Base-by-base conservation (phyloP, 1,284 basidiomycete genomes). In the Crepidotus sp. region DNA sequence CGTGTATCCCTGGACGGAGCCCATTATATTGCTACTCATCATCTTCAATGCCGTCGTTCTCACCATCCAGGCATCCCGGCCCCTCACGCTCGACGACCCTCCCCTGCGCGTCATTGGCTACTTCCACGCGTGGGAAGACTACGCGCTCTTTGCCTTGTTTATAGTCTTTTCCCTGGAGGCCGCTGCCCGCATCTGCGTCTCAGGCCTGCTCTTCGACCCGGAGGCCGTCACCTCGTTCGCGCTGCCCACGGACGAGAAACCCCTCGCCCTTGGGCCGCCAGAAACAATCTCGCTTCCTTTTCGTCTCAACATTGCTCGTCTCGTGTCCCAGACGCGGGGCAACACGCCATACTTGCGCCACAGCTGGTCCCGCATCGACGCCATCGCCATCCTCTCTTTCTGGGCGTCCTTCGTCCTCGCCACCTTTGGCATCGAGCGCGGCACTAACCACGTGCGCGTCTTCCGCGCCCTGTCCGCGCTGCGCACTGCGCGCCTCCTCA, bases 321-420 rank as follows among this genome's bases (percentile, higher is more conserved):
- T 74, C 0, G 73, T 71, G 42, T 64, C 70, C 45, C 78, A 76
- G 53, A 73, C 75, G 13, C 64, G 62, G 22, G 68, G 76, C 36
- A 83, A 83, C 54, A 64, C 86, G 3, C 90, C 95, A 0, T 98
- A 92, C 59, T 69, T 98, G 3, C 76, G 95, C 3, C 92, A 98
- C 58, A 90, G 87, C 42, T 98, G 94, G 93, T 89, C 84, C 55
- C 76, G 94, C 24, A 84, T 96, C 46, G 94, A 98, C 61, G 78
- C 87, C 51, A 64, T 97, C 26, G 89, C 95, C 2, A 78, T 97
- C 37, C 50, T 81, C 17, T 70, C 77, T 48, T 94, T 91, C 59
- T 94, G 89, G 89, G 73, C 87, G 42, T 72, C 76, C 3, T 93
- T 97, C 58, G 61, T 61, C 0, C 69, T 98, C 36, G 77, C 88